A percentile compares a stretch with the other conserved stretches of the same genome.
phyloP scores from a whole-genome alignment of 257 asterid genomes.

The Gardenia jasminoides region DNA sequence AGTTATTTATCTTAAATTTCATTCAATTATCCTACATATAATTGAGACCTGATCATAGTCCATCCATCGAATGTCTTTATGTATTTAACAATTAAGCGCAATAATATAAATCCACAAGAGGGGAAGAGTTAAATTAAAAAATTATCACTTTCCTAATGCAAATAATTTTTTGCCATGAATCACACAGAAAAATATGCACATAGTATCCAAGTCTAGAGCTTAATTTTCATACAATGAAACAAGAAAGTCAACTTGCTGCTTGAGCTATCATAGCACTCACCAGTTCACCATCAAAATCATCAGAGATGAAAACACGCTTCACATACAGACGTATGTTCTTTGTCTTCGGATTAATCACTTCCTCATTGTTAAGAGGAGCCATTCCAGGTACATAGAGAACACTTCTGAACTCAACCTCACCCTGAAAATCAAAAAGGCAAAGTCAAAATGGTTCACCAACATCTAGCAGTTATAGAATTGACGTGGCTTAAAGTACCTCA shows the following conservation, averaged over 20 bases:
- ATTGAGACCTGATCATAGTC: not conserved
- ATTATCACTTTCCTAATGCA: not conserved
- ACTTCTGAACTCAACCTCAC: constrained; percentile 99
- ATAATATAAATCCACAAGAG: not conserved
- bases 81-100: not conserved
- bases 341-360: constrained; percentile 89
- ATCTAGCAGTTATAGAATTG: constrained; percentile 8
- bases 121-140: not conserved
- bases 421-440: constrained; percentile 49
- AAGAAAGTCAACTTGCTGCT: not conserved
- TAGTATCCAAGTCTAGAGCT: not conserved
- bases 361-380: constrained; percentile 98
- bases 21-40: not conserved
- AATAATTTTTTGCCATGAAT: not conserved
- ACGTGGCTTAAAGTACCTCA: constrained; percentile 54
- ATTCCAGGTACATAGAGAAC: constrained; percentile 93
- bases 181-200: not conserved
- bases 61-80: not conserved
- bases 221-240: not conserved
- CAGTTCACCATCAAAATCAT: constrained; percentile 98
- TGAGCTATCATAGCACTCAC: constrained; percentile 38
- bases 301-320: constrained; percentile 95
- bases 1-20: not conserved
- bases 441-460: constrained; percentile 3
- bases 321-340: constrained; percentile 89